A percentile compares a stretch with the other conserved stretches of the same genome.
Conservation (phyloP, 164 flowering plant genomes). For the Vitis rupestris region DNA sequence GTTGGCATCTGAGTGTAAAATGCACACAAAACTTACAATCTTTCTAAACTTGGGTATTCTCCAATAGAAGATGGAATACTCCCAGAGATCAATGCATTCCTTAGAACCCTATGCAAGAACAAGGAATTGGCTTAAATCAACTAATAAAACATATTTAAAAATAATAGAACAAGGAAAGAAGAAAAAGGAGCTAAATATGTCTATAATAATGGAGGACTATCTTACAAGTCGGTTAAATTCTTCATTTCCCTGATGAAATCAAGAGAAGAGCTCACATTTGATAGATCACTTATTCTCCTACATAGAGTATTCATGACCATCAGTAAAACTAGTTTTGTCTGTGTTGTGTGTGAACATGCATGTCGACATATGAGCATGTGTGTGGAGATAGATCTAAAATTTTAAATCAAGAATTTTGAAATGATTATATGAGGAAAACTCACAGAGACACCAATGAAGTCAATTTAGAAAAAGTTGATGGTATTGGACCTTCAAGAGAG, state of each 20-base stretch:
- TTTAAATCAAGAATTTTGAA: too few species aligned
- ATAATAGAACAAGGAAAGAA: background rate
- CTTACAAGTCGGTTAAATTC: conserved; percentile 33
- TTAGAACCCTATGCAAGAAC: conserved; percentile 18
- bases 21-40: conserved; percentile 27
- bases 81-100: conserved; percentile 32
- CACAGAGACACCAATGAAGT: conserved; percentile 18
- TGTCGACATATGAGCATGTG: background rate
- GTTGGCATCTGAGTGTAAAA: too few species aligned
- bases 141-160: too few species aligned
- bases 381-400: background rate
- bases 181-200: background rate
- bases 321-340: background rate
- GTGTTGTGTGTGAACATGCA: too few species aligned
- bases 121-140: too few species aligned
- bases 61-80: conserved; percentile 35
- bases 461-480: conserved; percentile 21
- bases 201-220: background rate
- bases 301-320: background rate
- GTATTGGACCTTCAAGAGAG: conserved; percentile 31
- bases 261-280: conserved; percentile 28
- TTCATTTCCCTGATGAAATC: conserved; percentile 36
- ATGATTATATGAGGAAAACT: background rate
- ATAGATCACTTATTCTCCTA: conserved; percentile 24
- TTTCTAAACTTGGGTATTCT: conserved; percentile 17